Evolutionary conservation across 495 filamentous ascomycete genomes (phyloP).

Genomic region (Xylaria scruposa): DNA sequence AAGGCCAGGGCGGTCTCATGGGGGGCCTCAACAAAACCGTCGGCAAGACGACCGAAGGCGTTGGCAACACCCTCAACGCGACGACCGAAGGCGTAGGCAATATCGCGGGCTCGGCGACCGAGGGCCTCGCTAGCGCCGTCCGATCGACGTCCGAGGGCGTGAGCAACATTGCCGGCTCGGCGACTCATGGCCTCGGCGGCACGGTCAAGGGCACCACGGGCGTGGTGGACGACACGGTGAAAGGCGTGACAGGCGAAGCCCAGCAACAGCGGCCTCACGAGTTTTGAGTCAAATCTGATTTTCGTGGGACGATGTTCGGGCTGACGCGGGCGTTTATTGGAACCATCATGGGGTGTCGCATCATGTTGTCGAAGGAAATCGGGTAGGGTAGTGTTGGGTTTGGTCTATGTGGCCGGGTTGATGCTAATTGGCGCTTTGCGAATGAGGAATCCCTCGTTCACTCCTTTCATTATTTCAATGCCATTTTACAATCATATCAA

Average conservation of each 20-base stretch:
- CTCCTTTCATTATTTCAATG: not conserved
- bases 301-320: not conserved
- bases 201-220: constrained; percentile 34
- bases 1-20: constrained; percentile 50
- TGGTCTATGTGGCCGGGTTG: not conserved
- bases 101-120: constrained; percentile 38
- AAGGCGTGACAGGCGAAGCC: constrained; percentile 31
- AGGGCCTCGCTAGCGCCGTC: constrained; percentile 37
- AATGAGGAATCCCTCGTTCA: not conserved
- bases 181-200: constrained; percentile 34
- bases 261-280: constrained; percentile 13
- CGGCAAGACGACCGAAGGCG: constrained; percentile 46
- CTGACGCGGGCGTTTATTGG: constrained; percentile 1
- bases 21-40: constrained; percentile 43
- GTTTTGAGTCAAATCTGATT: not conserved
- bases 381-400: not conserved
- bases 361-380: not conserved
- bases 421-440: not conserved
- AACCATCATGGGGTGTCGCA: not conserved
- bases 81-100: constrained; percentile 43
- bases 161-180: constrained; percentile 39
- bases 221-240: constrained; percentile 34
- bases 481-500: not conserved
- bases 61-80: constrained; percentile 37
- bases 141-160: constrained; percentile 44